Evolutionary conservation across 2,329 filamentous ascomycete genomes (phyloP), one percentile per base, ranked within the genome.

Genomic region (Dothideomycetes sp.): DNA sequence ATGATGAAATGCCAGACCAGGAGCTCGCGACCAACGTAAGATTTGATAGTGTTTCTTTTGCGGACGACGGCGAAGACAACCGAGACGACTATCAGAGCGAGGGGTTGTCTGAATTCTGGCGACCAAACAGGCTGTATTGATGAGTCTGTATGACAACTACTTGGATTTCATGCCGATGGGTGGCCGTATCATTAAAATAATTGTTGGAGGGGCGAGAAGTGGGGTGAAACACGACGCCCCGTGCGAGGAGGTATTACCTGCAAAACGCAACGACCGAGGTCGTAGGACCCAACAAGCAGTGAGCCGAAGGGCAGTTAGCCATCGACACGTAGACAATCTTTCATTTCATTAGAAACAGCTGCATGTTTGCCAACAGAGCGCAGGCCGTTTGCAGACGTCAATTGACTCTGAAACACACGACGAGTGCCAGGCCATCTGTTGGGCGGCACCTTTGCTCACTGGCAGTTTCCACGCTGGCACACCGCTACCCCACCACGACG

Each of bases 41-140:
- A n/a, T n/a, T n/a, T n/a, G n/a, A n/a, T n/a, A n/a, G n/a, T n/a
- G n/a, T n/a, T n/a, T n/a, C n/a, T n/a, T n/a, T n/a, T n/a, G n/a
- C n/a, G n/a, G n/a, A n/a, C n/a, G n/a, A n/a, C n/a, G n/a, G n/a
- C n/a, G n/a, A n/a, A n/a, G n/a, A n/a, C n/a, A n/a, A n/a, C n/a
- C n/a, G n/a, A n/a, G n/a, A n/a, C n/a, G n/a, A n/a, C n/a, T n/a
- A n/a, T n/a, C n/a, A n/a, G n/a, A n/a, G n/a, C n/a, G n/a, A 50
- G 28, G 49, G 47, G 3, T 51, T 60, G 34, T 51, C 50, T 9
- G 54, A 59, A 4, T 68, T 68, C 51, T 69, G 66, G 66, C 61
- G 58, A 48, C 64, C 64, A 10, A 58, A 68, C 47, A 63, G 48
- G 41, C 45, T 69, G 44, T 69, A 69, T 50, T 69, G 56, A 43